Percentiles rank a stretch among this genome's conserved stretches.
These are phyloP conservation scores for Venturia oleaginea DNA, from an alignment of 2,329 filamentous ascomycete genomes.

Conservation along the genomic window DNA sequence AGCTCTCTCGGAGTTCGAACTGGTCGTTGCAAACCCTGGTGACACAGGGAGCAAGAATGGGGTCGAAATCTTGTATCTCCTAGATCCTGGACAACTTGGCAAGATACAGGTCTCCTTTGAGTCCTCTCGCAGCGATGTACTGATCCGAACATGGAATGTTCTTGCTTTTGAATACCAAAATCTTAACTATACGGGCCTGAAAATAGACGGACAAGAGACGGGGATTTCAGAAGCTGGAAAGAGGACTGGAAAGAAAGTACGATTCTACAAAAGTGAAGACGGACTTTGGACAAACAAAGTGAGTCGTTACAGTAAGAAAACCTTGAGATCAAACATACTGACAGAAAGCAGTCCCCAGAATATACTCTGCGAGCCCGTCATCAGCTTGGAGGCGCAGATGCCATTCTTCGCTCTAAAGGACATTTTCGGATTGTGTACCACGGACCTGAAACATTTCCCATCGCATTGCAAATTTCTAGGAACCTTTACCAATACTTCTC, in stretches of 20 bases:
- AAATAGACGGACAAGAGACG: conserved; percentile 3
- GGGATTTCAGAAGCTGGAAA: neutral
- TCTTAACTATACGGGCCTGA: neutral
- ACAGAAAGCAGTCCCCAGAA: neutral
- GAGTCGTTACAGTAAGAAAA: neutral
- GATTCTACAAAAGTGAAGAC: neutral
- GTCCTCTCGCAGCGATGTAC: neutral
- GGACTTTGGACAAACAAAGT: conserved; percentile 8
- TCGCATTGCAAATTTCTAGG: conserved; percentile 46
- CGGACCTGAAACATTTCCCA: conserved; percentile 22
- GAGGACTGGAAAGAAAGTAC: neutral
- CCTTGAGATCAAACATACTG: neutral
- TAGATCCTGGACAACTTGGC: conserved; percentile 42
- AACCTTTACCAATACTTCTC: conserved; percentile 51
- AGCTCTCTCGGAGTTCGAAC: conserved; percentile 31
- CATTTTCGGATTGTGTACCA: conserved; percentile 34
- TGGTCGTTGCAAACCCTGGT: conserved; percentile 43
- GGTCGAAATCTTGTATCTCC: conserved; percentile 41
- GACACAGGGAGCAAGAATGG: conserved; percentile 45
- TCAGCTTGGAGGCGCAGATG: conserved; percentile 43
- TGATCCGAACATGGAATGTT: conserved; percentile 33
- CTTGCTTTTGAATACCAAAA: conserved; percentile 18
- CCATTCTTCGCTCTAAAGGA: conserved; percentile 42
- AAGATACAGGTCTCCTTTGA: conserved; percentile 32
- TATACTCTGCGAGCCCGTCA: neutral